Base-by-base conservation (phyloP, 164 flowering plant species). In the Vitis labrusca region DNA sequence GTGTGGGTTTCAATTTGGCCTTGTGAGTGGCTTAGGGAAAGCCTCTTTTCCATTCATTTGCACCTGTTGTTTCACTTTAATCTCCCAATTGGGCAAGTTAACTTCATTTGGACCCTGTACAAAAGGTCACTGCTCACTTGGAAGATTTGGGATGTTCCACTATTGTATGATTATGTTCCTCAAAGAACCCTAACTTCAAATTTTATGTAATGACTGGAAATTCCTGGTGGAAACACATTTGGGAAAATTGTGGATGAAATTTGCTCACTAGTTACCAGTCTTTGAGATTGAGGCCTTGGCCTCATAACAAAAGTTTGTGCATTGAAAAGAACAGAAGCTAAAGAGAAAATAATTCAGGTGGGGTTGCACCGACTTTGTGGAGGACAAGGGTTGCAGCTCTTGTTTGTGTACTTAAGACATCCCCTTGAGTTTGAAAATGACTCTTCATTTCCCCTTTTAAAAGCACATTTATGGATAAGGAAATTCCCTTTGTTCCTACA, bases 401-500 rank as follows among this genome's bases (percentile, higher is more conserved):
- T 61, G 3, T 47, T 1, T 19, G 44, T 7, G 13, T 14, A 48
- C 29, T 61, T 73, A 10, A 13, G 59, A 30, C 50, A 47, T 10
- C 23, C 8, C 51, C 59, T 61, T 16, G 3, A 56, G 62, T 37
- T 49, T 55, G 78, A 74, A 73, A 80, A 69, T 49, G 78, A 80
- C 83, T 64, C 48, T 51, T 65, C 74, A 76, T 67, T 63, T 57
- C 50, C 68, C 47, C 16, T 64, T 63, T 60, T 37, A 30, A 53
- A 64, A 60, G 71, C 56, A 58, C 37, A 68, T 51, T 60, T 48
- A 14, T 27, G 55, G 71, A 62, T 70, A 63, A 65, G 63, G 60
- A 74, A 77, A 64, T 77, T 70, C 78, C 47, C 61, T 68, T 71
- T 80, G 80, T 63, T 74, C 69, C 67, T 65, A 50, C 10, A 62